Conservation (phyloP, 2,329 filamentous ascomycete species). For the Colletotrichum musae region DNA sequence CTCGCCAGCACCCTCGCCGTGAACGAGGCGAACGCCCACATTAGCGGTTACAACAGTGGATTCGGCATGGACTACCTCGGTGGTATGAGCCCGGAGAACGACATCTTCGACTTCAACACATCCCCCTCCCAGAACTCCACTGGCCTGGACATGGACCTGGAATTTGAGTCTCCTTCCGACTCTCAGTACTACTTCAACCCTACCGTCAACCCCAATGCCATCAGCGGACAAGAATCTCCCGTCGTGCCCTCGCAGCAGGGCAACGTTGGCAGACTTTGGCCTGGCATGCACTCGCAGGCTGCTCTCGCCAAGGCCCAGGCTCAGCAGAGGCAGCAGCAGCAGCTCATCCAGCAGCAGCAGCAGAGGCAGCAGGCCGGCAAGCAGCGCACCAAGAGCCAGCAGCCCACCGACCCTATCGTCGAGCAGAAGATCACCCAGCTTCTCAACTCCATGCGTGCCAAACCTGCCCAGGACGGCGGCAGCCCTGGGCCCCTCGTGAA, state of each 20-base stretch:
- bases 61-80: constrained; percentile 65
- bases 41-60: constrained; percentile 67
- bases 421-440: constrained; percentile 96
- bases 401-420: constrained; percentile 77
- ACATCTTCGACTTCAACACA: constrained; percentile 81
- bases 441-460: constrained; percentile 91
- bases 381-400: constrained; percentile 65
- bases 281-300: constrained; percentile 93
- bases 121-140: constrained; percentile 74
- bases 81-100: constrained; percentile 72
- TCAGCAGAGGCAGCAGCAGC: constrained; percentile 74
- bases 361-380: constrained; percentile 61
- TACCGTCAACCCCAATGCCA: constrained; percentile 80
- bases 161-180: constrained; percentile 61
- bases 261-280: constrained; percentile 83
- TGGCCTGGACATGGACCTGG: constrained; percentile 77
- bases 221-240: constrained; percentile 73
- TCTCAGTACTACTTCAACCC: constrained; percentile 75
- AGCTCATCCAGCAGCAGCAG: constrained; percentile 64
- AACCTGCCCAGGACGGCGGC: constrained; percentile 67
- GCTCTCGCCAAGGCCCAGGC: constrained; percentile 81
- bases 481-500: constrained; percentile 69
- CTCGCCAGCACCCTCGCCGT: constrained; percentile 85
- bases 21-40: constrained; percentile 72
- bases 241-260: constrained; percentile 63